phyloP scores from a whole-genome alignment of 2,329 filamentous ascomycete genomes.

The Xylaria sp. region DNA sequence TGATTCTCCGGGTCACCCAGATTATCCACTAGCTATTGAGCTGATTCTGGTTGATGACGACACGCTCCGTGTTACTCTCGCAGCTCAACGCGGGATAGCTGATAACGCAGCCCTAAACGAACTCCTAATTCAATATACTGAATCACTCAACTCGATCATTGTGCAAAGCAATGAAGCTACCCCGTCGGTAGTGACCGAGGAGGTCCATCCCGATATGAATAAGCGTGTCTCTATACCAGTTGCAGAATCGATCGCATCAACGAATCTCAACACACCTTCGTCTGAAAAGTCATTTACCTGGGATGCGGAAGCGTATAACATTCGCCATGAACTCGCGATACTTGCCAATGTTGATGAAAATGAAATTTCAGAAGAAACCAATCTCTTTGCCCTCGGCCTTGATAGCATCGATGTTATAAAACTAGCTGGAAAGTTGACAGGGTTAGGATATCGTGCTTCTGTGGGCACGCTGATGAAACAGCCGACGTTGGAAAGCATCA shows the following conservation, averaged over 20 bases:
- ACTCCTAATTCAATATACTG: constrained; percentile 57
- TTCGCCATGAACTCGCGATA: constrained; percentile 72
- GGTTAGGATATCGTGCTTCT: constrained; percentile 67
- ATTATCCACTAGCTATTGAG: constrained; percentile 84
- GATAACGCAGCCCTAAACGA: constrained; percentile 47
- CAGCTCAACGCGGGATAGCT: constrained; percentile 61
- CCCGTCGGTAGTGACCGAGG: background rate
- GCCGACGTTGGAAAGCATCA: constrained; percentile 74
- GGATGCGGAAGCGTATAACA: constrained; percentile 61
- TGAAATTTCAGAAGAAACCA: constrained; percentile 67
- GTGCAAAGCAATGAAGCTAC: constrained; percentile 26
- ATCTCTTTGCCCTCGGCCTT: constrained; percentile 83
- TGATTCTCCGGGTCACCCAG: constrained; percentile 62
- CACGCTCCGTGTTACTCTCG: constrained; percentile 67
- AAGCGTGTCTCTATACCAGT: background rate
- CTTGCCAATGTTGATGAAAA: constrained; percentile 66
- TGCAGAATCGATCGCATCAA: background rate
- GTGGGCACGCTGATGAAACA: constrained; percentile 82
- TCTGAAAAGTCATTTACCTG: constrained; percentile 63
- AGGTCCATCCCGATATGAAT: background rate
- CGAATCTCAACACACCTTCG: background rate
- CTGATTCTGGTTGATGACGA: constrained; percentile 64
- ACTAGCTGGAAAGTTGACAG: constrained; percentile 77
- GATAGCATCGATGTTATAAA: constrained; percentile 95
- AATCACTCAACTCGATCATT: constrained; percentile 45